Percentiles rank a stretch among this genome's conserved stretches.
Evolutionary conservation across 1,284 basidiomycete species (phyloP).

Genomic region (Ceratorhiza oryzae-sativae): DNA sequence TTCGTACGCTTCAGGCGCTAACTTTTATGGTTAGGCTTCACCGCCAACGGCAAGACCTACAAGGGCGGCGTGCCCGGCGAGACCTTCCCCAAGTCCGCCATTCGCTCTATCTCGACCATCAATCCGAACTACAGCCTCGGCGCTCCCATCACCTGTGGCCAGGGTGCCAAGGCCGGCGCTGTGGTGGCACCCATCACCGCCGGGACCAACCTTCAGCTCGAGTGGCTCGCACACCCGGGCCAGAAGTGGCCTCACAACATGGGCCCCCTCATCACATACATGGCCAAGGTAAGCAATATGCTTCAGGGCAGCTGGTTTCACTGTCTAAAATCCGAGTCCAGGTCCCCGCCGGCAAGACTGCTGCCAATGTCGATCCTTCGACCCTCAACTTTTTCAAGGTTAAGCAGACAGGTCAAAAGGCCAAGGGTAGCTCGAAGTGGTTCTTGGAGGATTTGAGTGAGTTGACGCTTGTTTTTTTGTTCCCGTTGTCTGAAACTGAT

Average conservation of each 20-base stretch:
- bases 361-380: constrained; percentile 62
- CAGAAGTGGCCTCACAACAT: constrained; percentile 71
- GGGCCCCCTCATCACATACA: constrained; percentile 75
- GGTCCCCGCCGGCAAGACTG: constrained; percentile 57
- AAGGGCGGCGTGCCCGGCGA: constrained; percentile 56
- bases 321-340: not conserved
- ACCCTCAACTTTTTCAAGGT: constrained; percentile 76
- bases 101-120: constrained; percentile 65
- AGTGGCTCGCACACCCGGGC: constrained; percentile 63
- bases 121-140: constrained; percentile 73
- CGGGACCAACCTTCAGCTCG: constrained; percentile 64
- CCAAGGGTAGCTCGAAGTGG: constrained; percentile 48
- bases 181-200: constrained; percentile 67
- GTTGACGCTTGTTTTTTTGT: constrained; percentile 38
- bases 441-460: constrained; percentile 54
- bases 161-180: constrained; percentile 59
- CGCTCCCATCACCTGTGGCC: constrained; percentile 67
- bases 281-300: constrained; percentile 63
- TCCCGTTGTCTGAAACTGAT: not conserved
- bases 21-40: constrained; percentile 47
- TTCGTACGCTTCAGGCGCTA: not conserved
- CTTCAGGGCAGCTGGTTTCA: not conserved
- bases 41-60: constrained; percentile 64
- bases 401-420: constrained; percentile 54
- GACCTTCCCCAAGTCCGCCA: constrained; percentile 56